phyloP scores from a whole-genome alignment of 1,139 yeast genomes.

The Hemisphaericaspora subhashii region DNA sequence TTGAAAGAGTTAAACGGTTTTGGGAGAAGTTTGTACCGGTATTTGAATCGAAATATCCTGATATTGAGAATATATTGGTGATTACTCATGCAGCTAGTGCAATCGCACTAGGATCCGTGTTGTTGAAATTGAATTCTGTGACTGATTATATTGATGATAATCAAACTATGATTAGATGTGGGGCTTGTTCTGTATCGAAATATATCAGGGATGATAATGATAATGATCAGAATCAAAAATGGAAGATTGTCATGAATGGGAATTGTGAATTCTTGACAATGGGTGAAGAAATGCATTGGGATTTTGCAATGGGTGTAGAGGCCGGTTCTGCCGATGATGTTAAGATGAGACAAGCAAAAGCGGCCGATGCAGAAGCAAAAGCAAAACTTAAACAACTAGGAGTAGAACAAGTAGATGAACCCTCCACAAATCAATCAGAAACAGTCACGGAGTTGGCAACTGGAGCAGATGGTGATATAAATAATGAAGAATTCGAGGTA shows the following conservation, averaged over 20 bases:
- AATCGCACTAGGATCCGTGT: slow-evolving; percentile 72
- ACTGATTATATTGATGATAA: slow-evolving; percentile 49
- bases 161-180: slow-evolving; percentile 43
- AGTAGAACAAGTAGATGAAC: slow-evolving; percentile 16
- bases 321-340: slow-evolving; percentile 81
- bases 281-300: slow-evolving; percentile 96
- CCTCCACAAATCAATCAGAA: slow-evolving; percentile 12
- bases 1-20: slow-evolving; percentile 52
- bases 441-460: slow-evolving; percentile 22
- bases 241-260: slow-evolving; percentile 67
- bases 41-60: slow-evolving; percentile 54
- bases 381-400: slow-evolving; percentile 17
- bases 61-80: slow-evolving; percentile 55
- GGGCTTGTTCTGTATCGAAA: slow-evolving; percentile 47
- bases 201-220: slow-evolving; percentile 21
- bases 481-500: slow-evolving; percentile 39
- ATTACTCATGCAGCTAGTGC: slow-evolving; percentile 86
- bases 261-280: slow-evolving; percentile 59
- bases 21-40: slow-evolving; percentile 51
- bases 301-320: slow-evolving; percentile 64
- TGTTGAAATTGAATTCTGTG: slow-evolving; percentile 50
- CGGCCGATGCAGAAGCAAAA: background rate
- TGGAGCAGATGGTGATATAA: slow-evolving; percentile 18
- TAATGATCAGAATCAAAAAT: slow-evolving; percentile 25
- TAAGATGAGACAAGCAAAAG: slow-evolving; percentile 33